Evolutionary conservation across 257 asterid species (phyloP).

Genomic region (Nicotiana knightiana): DNA sequence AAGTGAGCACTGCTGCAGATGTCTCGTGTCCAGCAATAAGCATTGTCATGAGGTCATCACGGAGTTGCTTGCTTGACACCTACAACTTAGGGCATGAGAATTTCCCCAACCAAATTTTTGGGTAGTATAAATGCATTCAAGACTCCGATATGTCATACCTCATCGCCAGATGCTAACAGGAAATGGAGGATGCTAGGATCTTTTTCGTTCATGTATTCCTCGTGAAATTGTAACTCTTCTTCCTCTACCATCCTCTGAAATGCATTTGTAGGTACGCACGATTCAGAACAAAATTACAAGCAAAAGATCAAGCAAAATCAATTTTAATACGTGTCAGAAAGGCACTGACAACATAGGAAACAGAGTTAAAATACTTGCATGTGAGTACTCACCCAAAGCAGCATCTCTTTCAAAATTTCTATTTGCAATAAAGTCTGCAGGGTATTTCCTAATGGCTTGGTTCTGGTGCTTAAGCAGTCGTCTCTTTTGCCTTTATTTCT

Average conservation of each 20-base stretch:
- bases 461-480: not conserved
- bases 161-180: constrained; percentile 92
- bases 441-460: not conserved
- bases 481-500: not conserved
- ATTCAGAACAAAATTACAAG: not conserved
- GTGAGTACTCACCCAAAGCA: not conserved
- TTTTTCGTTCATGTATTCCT: constrained; percentile 94
- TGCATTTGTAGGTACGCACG: constrained; percentile 7
- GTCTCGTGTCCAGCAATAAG: constrained; percentile 99
- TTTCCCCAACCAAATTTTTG: constrained; percentile 16
- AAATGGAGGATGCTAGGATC: constrained; percentile 99
- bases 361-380: not conserved
- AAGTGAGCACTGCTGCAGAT: constrained; percentile 95
- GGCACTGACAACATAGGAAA: not conserved
- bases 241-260: constrained; percentile 90
- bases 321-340: not conserved
- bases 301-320: constrained; percentile 1
- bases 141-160: constrained; percentile 41
- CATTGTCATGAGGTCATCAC: constrained; percentile 96
- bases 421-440: not conserved
- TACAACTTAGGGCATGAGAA: constrained; percentile 35
- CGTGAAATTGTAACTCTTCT: constrained; percentile 95
- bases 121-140: constrained; percentile 11
- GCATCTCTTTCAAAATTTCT: not conserved
- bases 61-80: constrained; percentile 99